These are phyloP conservation scores for Chenopodium album DNA, from an alignment of 148 eudicot genomes.

Conservation along the genomic window DNA sequence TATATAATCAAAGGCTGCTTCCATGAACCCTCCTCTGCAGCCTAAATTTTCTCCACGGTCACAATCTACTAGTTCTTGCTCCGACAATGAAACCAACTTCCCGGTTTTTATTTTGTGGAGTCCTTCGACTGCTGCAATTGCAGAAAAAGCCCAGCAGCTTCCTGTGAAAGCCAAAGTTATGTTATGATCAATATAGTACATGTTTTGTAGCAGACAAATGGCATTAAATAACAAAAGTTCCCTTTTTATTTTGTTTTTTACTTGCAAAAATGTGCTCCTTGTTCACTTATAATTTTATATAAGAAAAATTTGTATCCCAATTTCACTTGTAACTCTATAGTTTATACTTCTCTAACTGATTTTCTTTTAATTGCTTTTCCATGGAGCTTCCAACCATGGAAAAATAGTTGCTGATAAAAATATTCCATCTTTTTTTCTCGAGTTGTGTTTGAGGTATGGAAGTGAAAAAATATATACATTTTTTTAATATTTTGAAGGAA, in stretches of 20 bases:
- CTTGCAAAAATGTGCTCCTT: not conserved
- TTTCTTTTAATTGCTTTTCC: not conserved
- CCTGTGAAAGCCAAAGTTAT: conserved; percentile 23
- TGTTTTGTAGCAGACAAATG: not conserved
- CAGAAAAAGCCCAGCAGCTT: conserved; percentile 48
- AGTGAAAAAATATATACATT: too few species aligned
- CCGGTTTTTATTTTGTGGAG: conserved; percentile 34
- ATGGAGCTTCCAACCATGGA: not conserved
- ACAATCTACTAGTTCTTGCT: conserved; percentile 58
- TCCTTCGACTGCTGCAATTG: conserved; percentile 41
- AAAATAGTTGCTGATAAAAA: not conserved
- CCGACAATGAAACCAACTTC: conserved; percentile 34
- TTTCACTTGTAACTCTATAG: not conserved
- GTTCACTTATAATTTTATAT: not conserved
- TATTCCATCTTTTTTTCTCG: not conserved
- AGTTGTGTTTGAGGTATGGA: not conserved
- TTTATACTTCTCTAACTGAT: not conserved
- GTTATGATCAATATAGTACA: not conserved
- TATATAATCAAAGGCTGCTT: conserved; percentile 52
- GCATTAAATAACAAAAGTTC: not conserved
- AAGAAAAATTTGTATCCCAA: not conserved
- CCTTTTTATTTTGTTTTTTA: not conserved
- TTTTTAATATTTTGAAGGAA: not conserved
- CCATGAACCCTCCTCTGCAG: conserved; percentile 69
- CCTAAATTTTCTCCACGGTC: conserved; percentile 47